These are phyloP conservation scores for Penstemon eatonii DNA, from an alignment of 257 asterid species.

Conservation along the genomic window DNA sequence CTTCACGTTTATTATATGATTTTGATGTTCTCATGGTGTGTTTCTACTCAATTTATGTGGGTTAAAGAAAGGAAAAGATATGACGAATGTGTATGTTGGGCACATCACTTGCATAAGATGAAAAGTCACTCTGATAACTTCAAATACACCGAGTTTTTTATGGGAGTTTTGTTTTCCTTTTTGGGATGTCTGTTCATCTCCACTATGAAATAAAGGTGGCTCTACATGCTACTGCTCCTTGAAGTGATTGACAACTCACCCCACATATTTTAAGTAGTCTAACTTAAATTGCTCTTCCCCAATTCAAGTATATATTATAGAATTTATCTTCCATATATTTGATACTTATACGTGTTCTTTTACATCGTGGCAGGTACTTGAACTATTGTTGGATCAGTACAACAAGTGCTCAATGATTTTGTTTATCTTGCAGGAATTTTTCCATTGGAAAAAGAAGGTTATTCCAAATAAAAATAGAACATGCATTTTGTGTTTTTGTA, in stretches of 20 bases:
- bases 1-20: background rate
- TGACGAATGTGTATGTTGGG: background rate
- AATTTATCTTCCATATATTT: background rate
- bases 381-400: slow-evolving; percentile 36
- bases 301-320: background rate
- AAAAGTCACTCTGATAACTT: background rate
- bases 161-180: slow-evolving; percentile 16
- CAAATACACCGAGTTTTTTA: slow-evolving; percentile 5
- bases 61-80: slow-evolving; percentile 12
- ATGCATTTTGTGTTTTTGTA: background rate
- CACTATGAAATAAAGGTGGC: background rate
- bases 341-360: slow-evolving; percentile 9
- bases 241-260: slow-evolving; percentile 29
- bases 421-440: slow-evolving; percentile 32
- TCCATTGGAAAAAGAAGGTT: slow-evolving; percentile 11
- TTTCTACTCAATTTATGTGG: background rate
- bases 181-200: slow-evolving; percentile 11
- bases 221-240: slow-evolving; percentile 18
- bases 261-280: slow-evolving; percentile 13
- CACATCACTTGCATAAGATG: slow-evolving; percentile 13
- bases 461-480: background rate
- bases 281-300: background rate
- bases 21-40: background rate
- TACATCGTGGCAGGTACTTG: slow-evolving; percentile 56
- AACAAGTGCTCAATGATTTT: slow-evolving; percentile 34